Base-by-base conservation (phyloP, 176 grass and related monocot genomes). In the Themeda triandra region DNA sequence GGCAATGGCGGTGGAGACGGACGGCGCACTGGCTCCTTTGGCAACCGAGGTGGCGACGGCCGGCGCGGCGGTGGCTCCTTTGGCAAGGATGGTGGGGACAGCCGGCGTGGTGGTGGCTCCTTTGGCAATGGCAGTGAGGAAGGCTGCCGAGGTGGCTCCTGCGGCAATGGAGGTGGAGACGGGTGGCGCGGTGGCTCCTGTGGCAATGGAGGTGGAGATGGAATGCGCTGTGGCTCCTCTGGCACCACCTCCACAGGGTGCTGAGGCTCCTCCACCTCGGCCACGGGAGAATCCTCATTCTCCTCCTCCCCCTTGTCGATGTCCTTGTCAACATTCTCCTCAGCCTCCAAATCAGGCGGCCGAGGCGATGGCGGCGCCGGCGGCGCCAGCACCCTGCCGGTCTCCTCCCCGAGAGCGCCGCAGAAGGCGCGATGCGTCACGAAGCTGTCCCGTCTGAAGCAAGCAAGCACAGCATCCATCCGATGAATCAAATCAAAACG, bases 361-460 rank as follows among this genome's bases (percentile, higher is more conserved):
- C 60, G 80, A 49, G 85, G 89, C 4, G 89, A 90, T 13, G 80
- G 80, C 5, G 80, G 89, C 6, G 80, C 75, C 19, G 89, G 84
- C 15, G 74, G 75, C 0, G 63, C 49, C 1, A 91, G 76, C 62
- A 62, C 85, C 69, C 76, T 80, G 53, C 80, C 80, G 4, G 80
- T 70, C 63, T 91, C 85, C 80, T 91, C 89, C n/a, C 75, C 89
- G 51, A 91, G 89, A 9, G 89, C 89, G 25, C 89, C 89, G 23
- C 89, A 91, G 89, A 91, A 91, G 12, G 89, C 85, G 69, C 89
- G 89, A 48, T 91, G 89, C 12, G 89, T 91, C 24, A 91, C 85
- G 89, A 91, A 91, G 53, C 89, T 91, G 69, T 91, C 89, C 27
- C 85, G 79, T 82, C 89, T 91, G 85, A 75, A 75, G 27, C 74